These are phyloP conservation scores for Saccharomycopsis schoenii DNA, from an alignment of 805 yeast species.

Conservation along the genomic window DNA sequence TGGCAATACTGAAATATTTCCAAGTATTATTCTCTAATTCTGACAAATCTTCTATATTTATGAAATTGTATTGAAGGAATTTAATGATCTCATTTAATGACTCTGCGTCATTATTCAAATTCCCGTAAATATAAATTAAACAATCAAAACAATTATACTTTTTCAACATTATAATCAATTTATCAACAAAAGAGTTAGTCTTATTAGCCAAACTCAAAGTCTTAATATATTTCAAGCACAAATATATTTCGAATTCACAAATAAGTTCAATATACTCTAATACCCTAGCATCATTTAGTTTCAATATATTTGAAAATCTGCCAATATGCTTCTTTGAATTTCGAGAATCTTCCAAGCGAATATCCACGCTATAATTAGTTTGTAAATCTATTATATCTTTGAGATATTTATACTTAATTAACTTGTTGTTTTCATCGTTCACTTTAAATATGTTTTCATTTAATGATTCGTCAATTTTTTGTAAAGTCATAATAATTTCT, in stretches of 20 bases:
- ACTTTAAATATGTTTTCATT: not conserved
- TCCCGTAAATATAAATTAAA: slow-evolving; percentile 9
- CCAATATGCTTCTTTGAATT: not conserved
- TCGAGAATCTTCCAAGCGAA: not conserved
- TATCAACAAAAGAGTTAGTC: not conserved
- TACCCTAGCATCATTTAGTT: not conserved
- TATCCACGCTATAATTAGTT: not conserved
- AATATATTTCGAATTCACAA: not conserved
- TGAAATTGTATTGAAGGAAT: not conserved
- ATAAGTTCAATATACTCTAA: not conserved
- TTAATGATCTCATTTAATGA: slow-evolving; percentile 21
- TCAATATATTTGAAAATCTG: not conserved
- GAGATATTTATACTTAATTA: not conserved
- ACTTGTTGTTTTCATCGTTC: not conserved
- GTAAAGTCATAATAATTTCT: not conserved
- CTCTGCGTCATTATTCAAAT: slow-evolving; percentile 9
- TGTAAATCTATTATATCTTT: not conserved
- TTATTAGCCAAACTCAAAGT: not conserved
- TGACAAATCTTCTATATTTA: not conserved
- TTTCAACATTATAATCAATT: slow-evolving; percentile 1
- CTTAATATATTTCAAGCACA: not conserved
- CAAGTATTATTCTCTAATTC: slow-evolving; percentile 26
- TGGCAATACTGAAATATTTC: slow-evolving; percentile 28
- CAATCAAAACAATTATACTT: slow-evolving; percentile 7
- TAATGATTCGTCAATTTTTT: not conserved